Conservation (phyloP, 78 protist genomes). For the Reticulomyxa filosa region DNA sequence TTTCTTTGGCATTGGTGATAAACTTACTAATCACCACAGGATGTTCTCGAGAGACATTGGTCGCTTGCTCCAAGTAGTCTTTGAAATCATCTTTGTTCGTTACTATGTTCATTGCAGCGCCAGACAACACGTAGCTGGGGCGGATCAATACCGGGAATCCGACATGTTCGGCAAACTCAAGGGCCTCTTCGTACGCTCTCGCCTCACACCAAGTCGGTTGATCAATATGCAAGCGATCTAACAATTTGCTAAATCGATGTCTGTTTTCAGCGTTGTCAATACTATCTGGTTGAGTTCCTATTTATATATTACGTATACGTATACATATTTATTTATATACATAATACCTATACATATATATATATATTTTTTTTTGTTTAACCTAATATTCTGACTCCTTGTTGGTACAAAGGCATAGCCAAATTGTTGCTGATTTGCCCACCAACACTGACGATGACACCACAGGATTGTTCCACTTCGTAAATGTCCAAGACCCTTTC, state of each 20-base stretch:
- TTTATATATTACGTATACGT: neutral
- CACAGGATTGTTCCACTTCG: constrained; percentile 32
- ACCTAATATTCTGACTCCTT: neutral
- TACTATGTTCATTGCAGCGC: constrained; percentile 3
- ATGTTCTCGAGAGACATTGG: constrained; percentile 3
- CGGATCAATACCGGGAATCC: constrained; percentile 80
- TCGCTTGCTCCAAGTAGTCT: neutral
- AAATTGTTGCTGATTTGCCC: constrained; percentile 66
- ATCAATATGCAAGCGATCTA: constrained; percentile 41
- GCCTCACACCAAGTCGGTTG: constrained; percentile 58
- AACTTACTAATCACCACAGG: constrained; percentile 38
- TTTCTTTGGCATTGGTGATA: constrained; percentile 74
- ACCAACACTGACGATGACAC: constrained; percentile 35
- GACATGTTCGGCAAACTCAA: constrained; percentile 49
- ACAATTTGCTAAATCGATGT: constrained; percentile 27
- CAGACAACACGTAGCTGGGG: constrained; percentile 75
- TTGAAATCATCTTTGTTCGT: neutral
- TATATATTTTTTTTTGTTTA: neutral
- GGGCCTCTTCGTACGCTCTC: constrained; percentile 40
- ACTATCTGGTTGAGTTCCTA: constrained; percentile 9
- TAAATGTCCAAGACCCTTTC: constrained; percentile 69
- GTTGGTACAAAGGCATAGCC: neutral
- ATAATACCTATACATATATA: neutral
- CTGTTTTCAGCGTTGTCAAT: constrained; percentile 89
- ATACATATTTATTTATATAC: constrained; percentile 1